These are phyloP conservation scores for Biscogniauxia sp. DNA, from an alignment of 2,329 filamentous ascomycete species.

Conservation along the genomic window DNA sequence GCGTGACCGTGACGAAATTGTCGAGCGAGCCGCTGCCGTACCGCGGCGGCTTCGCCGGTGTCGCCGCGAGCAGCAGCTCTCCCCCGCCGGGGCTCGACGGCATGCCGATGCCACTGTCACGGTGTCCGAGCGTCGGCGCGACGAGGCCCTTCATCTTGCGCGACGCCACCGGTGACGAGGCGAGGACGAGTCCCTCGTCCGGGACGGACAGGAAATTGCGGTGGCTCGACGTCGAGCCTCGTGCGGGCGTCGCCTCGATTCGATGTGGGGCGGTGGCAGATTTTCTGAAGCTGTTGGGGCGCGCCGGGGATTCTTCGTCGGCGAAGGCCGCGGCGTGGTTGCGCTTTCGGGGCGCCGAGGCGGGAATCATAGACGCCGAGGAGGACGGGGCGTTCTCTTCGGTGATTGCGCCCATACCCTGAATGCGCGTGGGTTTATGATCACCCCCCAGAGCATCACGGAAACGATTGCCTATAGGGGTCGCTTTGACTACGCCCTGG, in stretches of 20 bases:
- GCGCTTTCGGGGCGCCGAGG: slow-evolving; percentile 38
- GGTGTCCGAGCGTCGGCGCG: slow-evolving; percentile 14
- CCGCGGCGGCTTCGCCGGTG: slow-evolving; percentile 37
- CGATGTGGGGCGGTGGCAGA: slow-evolving; percentile 6
- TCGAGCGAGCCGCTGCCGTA: slow-evolving; percentile 18
- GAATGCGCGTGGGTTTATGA: slow-evolving; percentile 28
- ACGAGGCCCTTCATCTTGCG: slow-evolving; percentile 23
- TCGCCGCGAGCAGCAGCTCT: slow-evolving; percentile 29
- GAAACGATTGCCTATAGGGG: slow-evolving; percentile 54
- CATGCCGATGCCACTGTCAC: slow-evolving; percentile 31
- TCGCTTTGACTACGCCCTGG: slow-evolving; percentile 53
- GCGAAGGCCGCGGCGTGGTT: slow-evolving; percentile 32
- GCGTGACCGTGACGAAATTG: slow-evolving; percentile 23
- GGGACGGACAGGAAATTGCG: slow-evolving; percentile 19
- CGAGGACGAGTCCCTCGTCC: slow-evolving; percentile 29
- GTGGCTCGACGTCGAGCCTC: slow-evolving; percentile 12
- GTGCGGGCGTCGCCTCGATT: slow-evolving; percentile 26
- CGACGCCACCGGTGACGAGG: slow-evolving; percentile 30
- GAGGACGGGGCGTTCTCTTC: slow-evolving; percentile 35
- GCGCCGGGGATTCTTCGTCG: slow-evolving; percentile 30
- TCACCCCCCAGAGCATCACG: slow-evolving; percentile 42
- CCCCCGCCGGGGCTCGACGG: slow-evolving; percentile 27
- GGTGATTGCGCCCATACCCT: slow-evolving; percentile 19
- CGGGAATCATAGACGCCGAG: slow-evolving; percentile 38
- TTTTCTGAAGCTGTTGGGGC: slow-evolving; percentile 27